phyloP scores from a whole-genome alignment of 306 rosid genomes.

The Hippophae rhamnoides region DNA sequence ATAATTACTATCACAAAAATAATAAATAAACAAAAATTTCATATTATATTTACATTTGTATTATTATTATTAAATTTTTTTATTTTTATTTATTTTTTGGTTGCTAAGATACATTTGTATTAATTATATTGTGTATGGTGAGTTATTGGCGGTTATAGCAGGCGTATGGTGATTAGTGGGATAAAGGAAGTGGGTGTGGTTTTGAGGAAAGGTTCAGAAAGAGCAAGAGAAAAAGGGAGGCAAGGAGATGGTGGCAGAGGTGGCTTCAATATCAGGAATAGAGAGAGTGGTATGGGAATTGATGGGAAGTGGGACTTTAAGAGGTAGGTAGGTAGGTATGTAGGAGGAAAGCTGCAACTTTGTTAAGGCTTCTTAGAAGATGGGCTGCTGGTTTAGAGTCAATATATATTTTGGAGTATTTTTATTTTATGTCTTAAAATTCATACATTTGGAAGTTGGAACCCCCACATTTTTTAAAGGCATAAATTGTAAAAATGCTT shows the following conservation, averaged over 20 bases:
- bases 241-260: constrained; percentile 61
- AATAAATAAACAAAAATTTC: too few species aligned
- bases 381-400: constrained; percentile 77
- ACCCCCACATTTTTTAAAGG: too few species aligned
- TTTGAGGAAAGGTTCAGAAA: constrained; percentile 66
- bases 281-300: constrained; percentile 83
- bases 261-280: constrained; percentile 50
- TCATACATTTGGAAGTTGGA: too few species aligned
- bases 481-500: too few species aligned
- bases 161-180: constrained; percentile 32
- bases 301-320: constrained; percentile 62
- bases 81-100: too few species aligned
- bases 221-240: constrained; percentile 81
- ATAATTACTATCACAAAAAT: too few species aligned
- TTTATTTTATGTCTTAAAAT: too few species aligned
- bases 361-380: constrained; percentile 63
- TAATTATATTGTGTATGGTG: constrained; percentile 25
- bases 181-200: constrained; percentile 42
- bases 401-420: too few species aligned
- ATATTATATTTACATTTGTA: too few species aligned
- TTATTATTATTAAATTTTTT: too few species aligned
- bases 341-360: constrained; percentile 76
- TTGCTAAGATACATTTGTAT: too few species aligned
- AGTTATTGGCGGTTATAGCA: constrained; percentile 63
- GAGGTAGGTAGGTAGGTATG: too few species aligned